Conservation (phyloP, 1,284 basidiomycete genomes). For the Apiotrichum veenhuisii region DNA sequence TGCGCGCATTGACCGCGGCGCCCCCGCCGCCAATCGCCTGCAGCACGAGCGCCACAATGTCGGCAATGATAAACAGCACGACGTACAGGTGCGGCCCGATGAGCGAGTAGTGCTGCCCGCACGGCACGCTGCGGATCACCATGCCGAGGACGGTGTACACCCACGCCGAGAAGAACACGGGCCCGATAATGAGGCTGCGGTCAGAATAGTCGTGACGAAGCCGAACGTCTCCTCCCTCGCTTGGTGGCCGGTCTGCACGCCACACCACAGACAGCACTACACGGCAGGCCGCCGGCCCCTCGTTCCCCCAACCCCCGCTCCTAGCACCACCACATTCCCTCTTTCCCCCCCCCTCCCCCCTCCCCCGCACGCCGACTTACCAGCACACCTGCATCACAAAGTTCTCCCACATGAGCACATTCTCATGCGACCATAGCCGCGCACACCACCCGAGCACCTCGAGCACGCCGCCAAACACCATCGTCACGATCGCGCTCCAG, state of each 20-base stretch:
- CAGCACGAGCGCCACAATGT: conserved; percentile 47
- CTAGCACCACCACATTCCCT: too few relatives aligned
- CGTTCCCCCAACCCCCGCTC: too few relatives aligned
- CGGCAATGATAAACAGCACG: conserved; percentile 44
- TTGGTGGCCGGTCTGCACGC: too few relatives aligned
- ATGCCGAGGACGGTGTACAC: conserved; percentile 45
- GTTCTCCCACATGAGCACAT: conserved; percentile 27
- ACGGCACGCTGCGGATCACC: conserved; percentile 36
- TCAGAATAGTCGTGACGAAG: too few relatives aligned
- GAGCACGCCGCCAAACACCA: conserved; percentile 54
- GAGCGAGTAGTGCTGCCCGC: conserved; percentile 40
- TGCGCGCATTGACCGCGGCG: conserved; percentile 28
- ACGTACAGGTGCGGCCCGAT: conserved; percentile 42
- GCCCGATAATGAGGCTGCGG: conserved; percentile 44
- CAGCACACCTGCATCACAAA: conserved; percentile 53
- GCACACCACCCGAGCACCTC: conserved; percentile 53
- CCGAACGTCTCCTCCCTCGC: too few relatives aligned
- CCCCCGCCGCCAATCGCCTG: conserved; percentile 50
- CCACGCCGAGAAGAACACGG: conserved; percentile 45
- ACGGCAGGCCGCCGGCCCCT: too few relatives aligned
- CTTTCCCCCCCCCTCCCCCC: too few relatives aligned
- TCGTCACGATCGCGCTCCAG: conserved; percentile 59
- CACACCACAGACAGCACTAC: too few relatives aligned
- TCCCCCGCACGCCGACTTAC: conserved; percentile 31
- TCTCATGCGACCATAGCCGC: conserved; percentile 32